Evolutionary conservation across 305 asterid species (phyloP), one percentile per base, ranked within the genome.

Genomic region (Fraxinus velutina): DNA sequence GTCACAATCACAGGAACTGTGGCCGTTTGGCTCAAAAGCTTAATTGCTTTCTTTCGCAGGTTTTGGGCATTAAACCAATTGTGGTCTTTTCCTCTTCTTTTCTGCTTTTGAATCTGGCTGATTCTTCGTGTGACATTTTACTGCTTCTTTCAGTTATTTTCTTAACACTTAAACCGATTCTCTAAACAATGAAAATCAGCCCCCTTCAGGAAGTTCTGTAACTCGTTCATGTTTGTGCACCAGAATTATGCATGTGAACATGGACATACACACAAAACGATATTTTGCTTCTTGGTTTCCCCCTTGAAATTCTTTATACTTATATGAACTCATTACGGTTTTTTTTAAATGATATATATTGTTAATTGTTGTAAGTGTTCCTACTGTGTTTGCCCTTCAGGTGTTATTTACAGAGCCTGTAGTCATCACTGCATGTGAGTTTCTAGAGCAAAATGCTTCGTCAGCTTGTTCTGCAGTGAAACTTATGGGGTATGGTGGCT

Each of bases 371-470:
- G 36, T 29, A 77, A 47, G 2, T 57, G 27, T 36, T 80, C 27
- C 5, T 72, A 36, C 72, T 42, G 4, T 78, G 15, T 47, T 60
- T 78, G 15, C 72, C 64, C 81, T 78, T 80, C 92, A 92, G 99
- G 97, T 94, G 87, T 83, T 92, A 81, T 96, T 96, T 91, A 80
- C 93, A 55, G 99, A 94, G 87, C 93, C 97, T 36, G 97, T 92
- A 17, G 91, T 91, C 83, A 83, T 92, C 77, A 86, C 90, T 79
- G 89, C 97, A 75, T 96, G 99, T 85, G 99, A 96, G 92, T 92
- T 96, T 88, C 93, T 96, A 81, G 99, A 96, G 88, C 99, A 94
- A 86, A 92, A 89, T 86, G 94, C 97, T 75, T 82, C 97, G 57
- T 94, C 99, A 79, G 73, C 89, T 62, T 94, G 96, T 84, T 88